Evolutionary conservation across 108 stramenopile species (phyloP).

Genomic region (Aureococcus anophagefferens): DNA sequence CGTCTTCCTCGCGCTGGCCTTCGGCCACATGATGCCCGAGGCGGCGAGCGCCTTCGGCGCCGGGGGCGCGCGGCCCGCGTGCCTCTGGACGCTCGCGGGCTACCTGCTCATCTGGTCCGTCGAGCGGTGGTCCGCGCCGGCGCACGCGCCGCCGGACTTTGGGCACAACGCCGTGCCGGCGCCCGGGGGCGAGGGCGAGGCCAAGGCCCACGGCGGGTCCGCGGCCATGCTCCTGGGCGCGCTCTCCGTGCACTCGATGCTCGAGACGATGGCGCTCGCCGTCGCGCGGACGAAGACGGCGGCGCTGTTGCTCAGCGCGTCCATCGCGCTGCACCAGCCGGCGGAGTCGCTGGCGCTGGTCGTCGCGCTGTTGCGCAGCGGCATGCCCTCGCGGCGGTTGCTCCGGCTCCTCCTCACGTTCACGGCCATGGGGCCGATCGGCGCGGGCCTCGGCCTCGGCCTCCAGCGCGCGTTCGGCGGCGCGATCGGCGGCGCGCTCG

Average conservation of each 20-base stretch:
- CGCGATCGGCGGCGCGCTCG: not conserved
- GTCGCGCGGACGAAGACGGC: slow-evolving; percentile 66
- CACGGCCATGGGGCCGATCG: slow-evolving; percentile 74
- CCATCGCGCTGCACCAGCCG: slow-evolving; percentile 89
- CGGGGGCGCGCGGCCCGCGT: slow-evolving; percentile 7
- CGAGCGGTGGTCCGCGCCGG: slow-evolving; percentile 90
- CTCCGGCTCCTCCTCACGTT: slow-evolving; percentile 68
- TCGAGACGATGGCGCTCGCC: slow-evolving; percentile 91
- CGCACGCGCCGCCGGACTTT: slow-evolving; percentile 67
- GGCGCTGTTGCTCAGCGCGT: slow-evolving; percentile 72
- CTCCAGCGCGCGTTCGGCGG: slow-evolving; percentile 43
- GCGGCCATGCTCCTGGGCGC: slow-evolving; percentile 88
- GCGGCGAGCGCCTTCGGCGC: slow-evolving; percentile 70
- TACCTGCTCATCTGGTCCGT: slow-evolving; percentile 92
- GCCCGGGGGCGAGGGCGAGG: not conserved
- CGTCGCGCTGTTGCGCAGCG: slow-evolving; percentile 89
- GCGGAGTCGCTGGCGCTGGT: slow-evolving; percentile 91
- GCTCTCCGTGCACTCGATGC: slow-evolving; percentile 79
- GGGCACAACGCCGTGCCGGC: not conserved
- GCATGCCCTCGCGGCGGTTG: slow-evolving; percentile 72
- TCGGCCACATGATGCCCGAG: slow-evolving; percentile 92
- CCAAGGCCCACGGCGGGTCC: slow-evolving; percentile 51
- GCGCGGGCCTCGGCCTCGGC: slow-evolving; percentile 68
- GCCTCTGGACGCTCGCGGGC: slow-evolving; percentile 65
- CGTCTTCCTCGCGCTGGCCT: slow-evolving; percentile 84